phyloP scores from a whole-genome alignment of 805 yeast genomes.

The Metschnikowia baotianmanensis region DNA sequence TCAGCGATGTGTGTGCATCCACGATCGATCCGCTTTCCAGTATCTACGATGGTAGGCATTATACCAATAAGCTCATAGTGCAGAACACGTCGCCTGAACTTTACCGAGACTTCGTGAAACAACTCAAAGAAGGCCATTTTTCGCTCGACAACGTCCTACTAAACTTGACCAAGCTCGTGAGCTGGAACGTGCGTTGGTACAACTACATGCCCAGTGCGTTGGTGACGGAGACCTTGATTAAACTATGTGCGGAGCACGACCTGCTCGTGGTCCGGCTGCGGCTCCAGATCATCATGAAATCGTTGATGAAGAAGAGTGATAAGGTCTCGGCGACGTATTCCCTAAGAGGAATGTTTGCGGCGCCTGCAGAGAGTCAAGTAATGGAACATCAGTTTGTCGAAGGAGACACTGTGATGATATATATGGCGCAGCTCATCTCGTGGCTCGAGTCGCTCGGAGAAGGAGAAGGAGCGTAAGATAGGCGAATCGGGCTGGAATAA shows the following conservation, averaged over 20 bases:
- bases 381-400: conserved; percentile 25
- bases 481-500: no score
- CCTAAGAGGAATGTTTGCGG: conserved; percentile 17
- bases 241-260: conserved; percentile 42
- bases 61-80: conserved; percentile 35
- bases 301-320: conserved; percentile 10
- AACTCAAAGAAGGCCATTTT: conserved; percentile 29
- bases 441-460: conserved; percentile 27
- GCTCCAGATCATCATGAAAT: conserved; percentile 35
- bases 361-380: conserved; percentile 12
- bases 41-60: conserved; percentile 26
- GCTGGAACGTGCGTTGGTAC: conserved; percentile 68
- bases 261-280: conserved; percentile 38
- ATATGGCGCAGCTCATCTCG: conserved; percentile 27
- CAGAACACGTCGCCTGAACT: conserved; percentile 19
- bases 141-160: conserved; percentile 34
- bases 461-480: no score
- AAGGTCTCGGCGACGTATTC: conserved; percentile 13
- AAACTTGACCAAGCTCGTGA: conserved; percentile 45
- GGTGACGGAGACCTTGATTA: conserved; percentile 42
- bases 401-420: conserved; percentile 32
- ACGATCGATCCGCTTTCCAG: conserved; percentile 31
- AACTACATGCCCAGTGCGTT: conserved; percentile 48
- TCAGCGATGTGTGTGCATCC: conserved; percentile 34
- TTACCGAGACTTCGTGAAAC: conserved; percentile 22